Conservation (phyloP, 2,329 filamentous ascomycete genomes). For the Microdochium nivale region DNA sequence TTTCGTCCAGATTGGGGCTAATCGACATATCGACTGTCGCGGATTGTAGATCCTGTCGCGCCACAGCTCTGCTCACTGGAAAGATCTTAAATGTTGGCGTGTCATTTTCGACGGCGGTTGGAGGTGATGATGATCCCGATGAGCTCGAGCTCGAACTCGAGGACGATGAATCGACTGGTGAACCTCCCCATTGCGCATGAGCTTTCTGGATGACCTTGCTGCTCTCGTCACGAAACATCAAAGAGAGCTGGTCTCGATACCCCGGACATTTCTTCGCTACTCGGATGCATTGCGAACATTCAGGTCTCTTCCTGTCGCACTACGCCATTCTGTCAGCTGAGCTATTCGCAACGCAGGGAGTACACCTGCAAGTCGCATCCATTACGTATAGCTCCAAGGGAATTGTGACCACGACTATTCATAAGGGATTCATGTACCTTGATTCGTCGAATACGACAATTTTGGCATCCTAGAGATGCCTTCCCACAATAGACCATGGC, state of each 20-base stretch:
- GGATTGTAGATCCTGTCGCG: background rate
- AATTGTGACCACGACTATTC: conserved; percentile 1
- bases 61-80: background rate
- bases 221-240: conserved; percentile 61
- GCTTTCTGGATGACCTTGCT: conserved; percentile 52
- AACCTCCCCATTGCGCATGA: conserved; percentile 39
- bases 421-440: conserved; percentile 31
- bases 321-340: conserved; percentile 12
- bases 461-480: conserved; percentile 45
- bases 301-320: conserved; percentile 53
- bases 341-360: conserved; percentile 1
- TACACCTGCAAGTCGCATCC: background rate
- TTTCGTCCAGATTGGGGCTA: conserved; percentile 33
- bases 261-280: conserved; percentile 53
- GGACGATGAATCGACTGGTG: conserved; percentile 11
- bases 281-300: conserved; percentile 55
- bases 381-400: conserved; percentile 1
- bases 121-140: conserved; percentile 9
- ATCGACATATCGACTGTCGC: conserved; percentile 18
- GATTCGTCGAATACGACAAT: conserved; percentile 44
- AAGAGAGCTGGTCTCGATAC: conserved; percentile 54
- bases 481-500: conserved; percentile 49
- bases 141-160: conserved; percentile 17
- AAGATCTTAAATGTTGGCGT: background rate
- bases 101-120: background rate